These are phyloP conservation scores for Ambrosiella beaveri DNA, from an alignment of 2,329 filamentous ascomycete species.

Conservation along the genomic window DNA sequence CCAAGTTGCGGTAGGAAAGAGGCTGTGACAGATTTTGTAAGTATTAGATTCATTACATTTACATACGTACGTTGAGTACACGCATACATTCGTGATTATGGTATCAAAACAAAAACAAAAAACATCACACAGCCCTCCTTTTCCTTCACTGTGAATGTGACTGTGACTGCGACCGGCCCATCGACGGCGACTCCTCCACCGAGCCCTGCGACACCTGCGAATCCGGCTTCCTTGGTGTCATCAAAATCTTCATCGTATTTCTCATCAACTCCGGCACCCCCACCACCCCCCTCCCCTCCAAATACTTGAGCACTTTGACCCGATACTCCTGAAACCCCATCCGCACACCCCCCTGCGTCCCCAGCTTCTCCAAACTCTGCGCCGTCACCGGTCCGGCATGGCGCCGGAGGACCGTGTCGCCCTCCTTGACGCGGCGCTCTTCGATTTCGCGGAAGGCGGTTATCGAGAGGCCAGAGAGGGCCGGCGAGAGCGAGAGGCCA, in stretches of 20 bases:
- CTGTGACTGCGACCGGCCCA: not conserved
- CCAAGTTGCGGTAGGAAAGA: not conserved
- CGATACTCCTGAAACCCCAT: conserved; percentile 61
- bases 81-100: not conserved
- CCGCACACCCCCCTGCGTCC: conserved; percentile 45
- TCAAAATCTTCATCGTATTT: conserved; percentile 63
- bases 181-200: not conserved
- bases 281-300: conserved; percentile 44
- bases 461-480: conserved; percentile 38
- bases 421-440: conserved; percentile 30
- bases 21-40: not conserved
- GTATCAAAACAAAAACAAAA: not conserved
- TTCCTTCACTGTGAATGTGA: not conserved
- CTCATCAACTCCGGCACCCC: conserved; percentile 60
- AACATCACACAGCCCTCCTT: not conserved
- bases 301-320: conserved; percentile 49
- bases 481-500: conserved; percentile 40
- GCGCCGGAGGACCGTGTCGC: conserved; percentile 18
- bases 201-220: not conserved
- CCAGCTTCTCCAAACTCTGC: conserved; percentile 43
- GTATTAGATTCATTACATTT: too few relatives aligned
- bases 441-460: conserved; percentile 38
- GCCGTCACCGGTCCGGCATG: conserved; percentile 57
- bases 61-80: too few relatives aligned
- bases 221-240: conserved; percentile 25